A percentile compares a stretch with the other conserved stretches of the same genome.
These are phyloP conservation scores for Solanum boliviense DNA, from an alignment of 257 asterid species.

Conservation along the genomic window DNA sequence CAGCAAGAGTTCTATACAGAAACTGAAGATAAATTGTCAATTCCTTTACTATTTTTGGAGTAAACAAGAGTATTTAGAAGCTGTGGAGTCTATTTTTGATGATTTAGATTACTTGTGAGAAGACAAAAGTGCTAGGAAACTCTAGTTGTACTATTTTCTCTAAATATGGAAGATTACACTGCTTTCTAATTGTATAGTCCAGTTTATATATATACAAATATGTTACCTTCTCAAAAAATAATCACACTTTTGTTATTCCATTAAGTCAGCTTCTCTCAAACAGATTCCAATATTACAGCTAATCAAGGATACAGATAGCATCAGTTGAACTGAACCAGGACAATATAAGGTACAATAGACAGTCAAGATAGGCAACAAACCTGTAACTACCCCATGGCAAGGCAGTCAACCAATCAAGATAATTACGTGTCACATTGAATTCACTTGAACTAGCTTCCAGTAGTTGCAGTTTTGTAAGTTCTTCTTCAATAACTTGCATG, in stretches of 20 bases:
- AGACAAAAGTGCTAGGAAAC: not conserved
- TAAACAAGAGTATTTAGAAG: not conserved
- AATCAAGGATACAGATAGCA: not conserved
- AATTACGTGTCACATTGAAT: conserved; percentile 93
- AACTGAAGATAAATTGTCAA: not conserved
- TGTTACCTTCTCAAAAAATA: not conserved
- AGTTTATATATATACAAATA: not conserved
- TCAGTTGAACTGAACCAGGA: not conserved
- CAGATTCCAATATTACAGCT: not conserved
- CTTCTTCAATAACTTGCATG: conserved; percentile 96
- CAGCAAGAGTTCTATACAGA: not conserved
- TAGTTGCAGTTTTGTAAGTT: conserved; percentile 73
- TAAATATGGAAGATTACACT: not conserved
- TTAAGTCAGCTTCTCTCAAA: not conserved
- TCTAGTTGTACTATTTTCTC: not conserved
- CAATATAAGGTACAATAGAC: not conserved
- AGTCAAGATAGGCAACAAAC: conserved; percentile 20
- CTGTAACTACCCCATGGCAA: conserved; percentile 99
- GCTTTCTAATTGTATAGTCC: not conserved
- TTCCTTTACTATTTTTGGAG: not conserved
- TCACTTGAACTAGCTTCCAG: conserved; percentile 99
- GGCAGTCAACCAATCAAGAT: conserved; percentile 98
- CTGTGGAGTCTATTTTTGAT: not conserved
- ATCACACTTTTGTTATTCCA: not conserved
- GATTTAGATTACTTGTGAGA: not conserved